Conservation (phyloP, 352 stramenopile species). For the Pythium graminicola region DNA sequence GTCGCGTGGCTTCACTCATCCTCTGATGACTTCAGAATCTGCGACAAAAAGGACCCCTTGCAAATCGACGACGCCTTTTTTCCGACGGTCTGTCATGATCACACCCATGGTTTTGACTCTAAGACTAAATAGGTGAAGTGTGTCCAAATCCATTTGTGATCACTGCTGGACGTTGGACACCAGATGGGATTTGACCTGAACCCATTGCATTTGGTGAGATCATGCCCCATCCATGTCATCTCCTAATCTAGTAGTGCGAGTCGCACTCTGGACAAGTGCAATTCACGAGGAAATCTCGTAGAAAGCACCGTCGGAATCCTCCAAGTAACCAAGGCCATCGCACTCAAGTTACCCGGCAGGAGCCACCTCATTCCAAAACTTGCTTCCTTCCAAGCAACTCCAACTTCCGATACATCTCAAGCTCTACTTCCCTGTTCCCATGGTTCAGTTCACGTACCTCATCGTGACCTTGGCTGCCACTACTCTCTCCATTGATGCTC, state of each 20-base stretch:
- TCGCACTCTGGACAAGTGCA: neutral
- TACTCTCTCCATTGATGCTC: neutral
- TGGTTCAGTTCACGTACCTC: slow-evolving; percentile 4
- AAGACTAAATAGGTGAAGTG: too few species aligned
- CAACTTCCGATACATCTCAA: neutral
- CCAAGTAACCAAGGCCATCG: too few species aligned
- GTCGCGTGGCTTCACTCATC: too few species aligned
- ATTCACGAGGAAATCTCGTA: too few species aligned
- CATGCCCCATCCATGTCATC: neutral
- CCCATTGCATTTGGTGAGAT: neutral
- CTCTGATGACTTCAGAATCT: too few species aligned
- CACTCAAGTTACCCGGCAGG: too few species aligned
- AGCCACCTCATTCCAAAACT: neutral
- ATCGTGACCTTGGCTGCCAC: neutral
- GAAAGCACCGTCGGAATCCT: too few species aligned
- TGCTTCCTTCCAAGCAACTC: neutral
- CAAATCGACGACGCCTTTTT: too few species aligned
- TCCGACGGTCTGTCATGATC: neutral
- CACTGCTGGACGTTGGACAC: neutral
- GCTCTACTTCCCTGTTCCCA: neutral
- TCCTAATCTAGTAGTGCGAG: neutral
- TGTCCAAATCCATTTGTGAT: neutral
- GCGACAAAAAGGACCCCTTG: too few species aligned
- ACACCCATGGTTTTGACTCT: too few species aligned
- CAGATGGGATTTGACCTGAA: neutral